A percentile compares a stretch with the other conserved stretches of the same genome.
Conservation (phyloP, 116 monocot species). For the Posidonia oceanica region DNA sequence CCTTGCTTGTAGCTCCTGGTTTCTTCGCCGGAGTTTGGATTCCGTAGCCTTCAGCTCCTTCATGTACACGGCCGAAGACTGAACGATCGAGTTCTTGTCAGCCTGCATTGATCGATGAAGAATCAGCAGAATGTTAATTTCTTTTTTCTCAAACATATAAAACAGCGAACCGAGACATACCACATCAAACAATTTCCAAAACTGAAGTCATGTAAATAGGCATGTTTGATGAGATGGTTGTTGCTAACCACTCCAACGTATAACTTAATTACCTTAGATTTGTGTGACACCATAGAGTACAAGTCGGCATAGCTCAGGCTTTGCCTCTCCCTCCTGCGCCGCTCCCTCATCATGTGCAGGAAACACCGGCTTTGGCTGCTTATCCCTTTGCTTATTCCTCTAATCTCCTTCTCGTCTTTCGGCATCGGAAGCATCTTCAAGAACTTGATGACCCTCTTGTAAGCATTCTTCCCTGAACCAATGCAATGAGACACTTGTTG, state of each 20-base stretch:
- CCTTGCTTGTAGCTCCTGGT: constrained; percentile 22
- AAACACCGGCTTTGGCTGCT: constrained; percentile 21
- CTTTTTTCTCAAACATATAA: no score
- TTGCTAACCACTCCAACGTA: neutral
- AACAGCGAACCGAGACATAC: neutral
- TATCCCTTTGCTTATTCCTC: neutral
- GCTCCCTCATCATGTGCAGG: constrained; percentile 63
- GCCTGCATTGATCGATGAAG: constrained; percentile 11
- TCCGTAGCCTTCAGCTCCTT: constrained; percentile 19
- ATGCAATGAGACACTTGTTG: neutral
- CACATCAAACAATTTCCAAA: neutral
- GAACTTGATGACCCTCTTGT: constrained; percentile 15
- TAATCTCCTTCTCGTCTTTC: neutral
- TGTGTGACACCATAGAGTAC: constrained; percentile 18
- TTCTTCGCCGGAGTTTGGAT: constrained; percentile 14
- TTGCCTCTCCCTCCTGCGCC: constrained; percentile 48
- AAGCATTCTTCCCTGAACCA: constrained; percentile 3
- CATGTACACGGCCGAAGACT: constrained; percentile 24
- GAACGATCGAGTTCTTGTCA: constrained; percentile 51
- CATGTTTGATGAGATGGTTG: no score
- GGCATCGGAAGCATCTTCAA: constrained; percentile 13
- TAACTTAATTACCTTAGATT: constrained; percentile 30
- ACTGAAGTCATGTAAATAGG: neutral
- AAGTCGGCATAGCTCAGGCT: constrained; percentile 59
- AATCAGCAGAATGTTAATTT: no score